phyloP scores from a whole-genome alignment of 768 basidiomycete genomes.

The Lactarius sanguifluus region DNA sequence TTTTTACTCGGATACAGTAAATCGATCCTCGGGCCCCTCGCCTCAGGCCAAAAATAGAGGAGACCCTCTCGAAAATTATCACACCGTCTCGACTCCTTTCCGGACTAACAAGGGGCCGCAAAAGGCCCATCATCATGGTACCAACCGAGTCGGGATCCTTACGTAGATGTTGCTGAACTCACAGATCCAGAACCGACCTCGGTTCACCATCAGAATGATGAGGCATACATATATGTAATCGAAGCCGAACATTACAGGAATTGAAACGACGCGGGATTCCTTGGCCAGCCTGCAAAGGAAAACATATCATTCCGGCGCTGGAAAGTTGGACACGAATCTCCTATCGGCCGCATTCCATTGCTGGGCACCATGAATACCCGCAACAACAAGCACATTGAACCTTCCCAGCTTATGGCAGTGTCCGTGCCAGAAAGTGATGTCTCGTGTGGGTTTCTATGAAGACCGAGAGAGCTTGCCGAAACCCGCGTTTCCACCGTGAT shows the following conservation, averaged over 20 bases:
- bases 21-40: background rate
- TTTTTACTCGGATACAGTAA: background rate
- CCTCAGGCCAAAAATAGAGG: background rate
- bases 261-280: background rate
- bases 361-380: background rate
- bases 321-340: background rate
- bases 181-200: background rate
- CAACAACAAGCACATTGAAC: background rate
- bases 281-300: background rate
- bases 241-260: background rate
- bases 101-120: background rate
- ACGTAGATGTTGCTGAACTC: background rate
- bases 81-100: background rate
- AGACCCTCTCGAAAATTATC: background rate
- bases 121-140: background rate
- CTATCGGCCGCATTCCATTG: background rate
- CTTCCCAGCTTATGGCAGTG: background rate
- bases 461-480: background rate
- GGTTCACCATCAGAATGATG: conserved; percentile 2
- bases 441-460: background rate
- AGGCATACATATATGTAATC: background rate
- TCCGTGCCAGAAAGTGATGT: background rate
- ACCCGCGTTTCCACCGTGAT: background rate
- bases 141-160: background rate
- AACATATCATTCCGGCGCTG: background rate